Evolutionary conservation across 2,329 filamentous ascomycete genomes (phyloP).

Genomic region (Aspergillus arachidicola): DNA sequence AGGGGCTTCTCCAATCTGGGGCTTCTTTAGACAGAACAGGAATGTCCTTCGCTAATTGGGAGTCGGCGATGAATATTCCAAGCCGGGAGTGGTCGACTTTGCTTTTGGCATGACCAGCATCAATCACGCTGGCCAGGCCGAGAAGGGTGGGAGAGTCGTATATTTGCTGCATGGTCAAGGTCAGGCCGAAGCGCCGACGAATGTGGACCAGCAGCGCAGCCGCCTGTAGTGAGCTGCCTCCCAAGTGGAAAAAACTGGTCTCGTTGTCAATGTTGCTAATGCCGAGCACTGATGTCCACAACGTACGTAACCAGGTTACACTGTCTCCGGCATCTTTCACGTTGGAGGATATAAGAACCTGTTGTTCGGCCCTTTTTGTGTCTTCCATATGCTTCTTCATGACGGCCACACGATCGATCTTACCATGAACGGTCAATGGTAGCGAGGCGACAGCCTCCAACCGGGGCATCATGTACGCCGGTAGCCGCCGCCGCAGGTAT

Average conservation of each 20-base stretch:
- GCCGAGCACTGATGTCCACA: background rate
- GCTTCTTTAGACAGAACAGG: background rate
- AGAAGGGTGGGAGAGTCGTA: background rate
- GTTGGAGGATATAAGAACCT: background rate
- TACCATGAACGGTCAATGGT: background rate
- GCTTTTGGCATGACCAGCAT: background rate
- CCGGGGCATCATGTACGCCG: background rate
- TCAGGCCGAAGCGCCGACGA: background rate
- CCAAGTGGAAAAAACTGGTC: background rate
- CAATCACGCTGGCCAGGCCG: background rate
- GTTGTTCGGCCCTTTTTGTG: background rate
- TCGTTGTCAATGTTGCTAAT: background rate
- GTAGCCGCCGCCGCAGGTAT: background rate
- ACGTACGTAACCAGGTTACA: background rate
- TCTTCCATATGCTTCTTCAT: background rate
- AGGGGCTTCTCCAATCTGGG: background rate
- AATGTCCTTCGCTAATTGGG: background rate
- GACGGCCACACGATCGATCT: background rate
- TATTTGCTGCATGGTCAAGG: background rate
- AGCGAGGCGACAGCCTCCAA: background rate
- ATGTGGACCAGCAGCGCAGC: background rate
- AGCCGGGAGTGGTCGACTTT: background rate
- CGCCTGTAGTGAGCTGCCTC: constrained; percentile 2
- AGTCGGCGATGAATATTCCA: background rate
- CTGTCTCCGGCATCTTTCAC: background rate